Percentiles rank a stretch among this genome's conserved stretches.
Conservation (phyloP, 345 rosid species). For the Salix suchowensis region DNA sequence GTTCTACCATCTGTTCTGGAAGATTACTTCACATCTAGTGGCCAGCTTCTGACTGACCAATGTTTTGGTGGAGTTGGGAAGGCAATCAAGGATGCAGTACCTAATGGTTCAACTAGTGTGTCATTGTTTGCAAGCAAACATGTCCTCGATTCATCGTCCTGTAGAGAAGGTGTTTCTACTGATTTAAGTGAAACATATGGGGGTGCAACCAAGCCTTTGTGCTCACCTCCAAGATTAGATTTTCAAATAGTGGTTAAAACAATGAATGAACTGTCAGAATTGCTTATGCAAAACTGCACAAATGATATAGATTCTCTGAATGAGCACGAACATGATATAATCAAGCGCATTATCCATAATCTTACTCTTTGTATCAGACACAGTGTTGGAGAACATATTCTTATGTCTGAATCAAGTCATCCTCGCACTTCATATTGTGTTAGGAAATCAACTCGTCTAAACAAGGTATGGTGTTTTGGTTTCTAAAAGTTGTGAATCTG, state of each 20-base stretch:
- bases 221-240: conserved; percentile 27
- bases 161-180: conserved; percentile 16
- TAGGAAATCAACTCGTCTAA: conserved; percentile 24
- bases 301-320: conserved; percentile 25
- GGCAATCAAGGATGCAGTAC: background rate
- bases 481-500: background rate
- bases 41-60: conserved; percentile 7
- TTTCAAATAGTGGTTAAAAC: conserved; percentile 33
- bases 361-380: conserved; percentile 35
- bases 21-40: conserved; percentile 7
- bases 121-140: conserved; percentile 12
- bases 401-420: conserved; percentile 15
- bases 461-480: conserved; percentile 35
- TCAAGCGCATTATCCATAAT: conserved; percentile 43
- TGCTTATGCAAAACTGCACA: conserved; percentile 43
- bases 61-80: background rate
- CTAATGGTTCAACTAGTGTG: conserved; percentile 15
- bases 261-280: conserved; percentile 44
- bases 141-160: conserved; percentile 19
- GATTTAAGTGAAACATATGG: conserved; percentile 11
- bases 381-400: conserved; percentile 24
- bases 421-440: conserved; percentile 21
- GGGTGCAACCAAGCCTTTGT: conserved; percentile 23
- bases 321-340: conserved; percentile 39
- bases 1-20: conserved; percentile 11